Evolutionary conservation across 176 grass and related monocot species (phyloP).

Genomic region (Aechmea fasciata): DNA sequence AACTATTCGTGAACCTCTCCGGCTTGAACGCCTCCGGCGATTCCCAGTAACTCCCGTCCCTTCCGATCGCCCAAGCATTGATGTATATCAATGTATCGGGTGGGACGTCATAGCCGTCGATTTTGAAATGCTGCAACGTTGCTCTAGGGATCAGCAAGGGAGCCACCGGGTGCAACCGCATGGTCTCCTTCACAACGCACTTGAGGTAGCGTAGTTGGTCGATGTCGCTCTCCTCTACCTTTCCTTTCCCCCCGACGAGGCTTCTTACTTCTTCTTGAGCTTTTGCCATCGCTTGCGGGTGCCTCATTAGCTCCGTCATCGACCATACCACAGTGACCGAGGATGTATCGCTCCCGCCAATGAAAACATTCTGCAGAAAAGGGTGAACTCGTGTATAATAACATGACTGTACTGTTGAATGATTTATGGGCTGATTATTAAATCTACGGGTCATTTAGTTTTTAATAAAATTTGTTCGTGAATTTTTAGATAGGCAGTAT

Average conservation of each 20-base stretch:
- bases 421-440: too few relatives aligned
- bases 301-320: conserved; percentile 22
- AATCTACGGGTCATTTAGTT: too few relatives aligned
- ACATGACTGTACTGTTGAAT: not conserved
- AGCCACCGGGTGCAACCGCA: conserved; percentile 6
- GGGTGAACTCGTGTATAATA: not conserved
- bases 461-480: too few relatives aligned
- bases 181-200: conserved; percentile 18
- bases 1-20: conserved; percentile 4
- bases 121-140: not conserved
- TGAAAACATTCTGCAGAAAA: conserved; percentile 18
- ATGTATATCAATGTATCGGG: not conserved
- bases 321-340: conserved; percentile 17
- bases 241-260: not conserved
- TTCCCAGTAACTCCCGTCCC: not conserved
- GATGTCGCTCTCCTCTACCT: conserved; percentile 9
- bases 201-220: conserved; percentile 20
- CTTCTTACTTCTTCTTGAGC: conserved; percentile 20
- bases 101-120: conserved; percentile 1
- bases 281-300: conserved; percentile 15
- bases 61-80: not conserved
- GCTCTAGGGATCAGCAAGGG: conserved; percentile 17
- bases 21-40: conserved; percentile 12
- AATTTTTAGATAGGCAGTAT: too few relatives aligned
- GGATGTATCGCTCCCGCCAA: conserved; percentile 25